Conservation (phyloP, 2,329 filamentous ascomycete genomes). For the Alternaria metachromatica region DNA sequence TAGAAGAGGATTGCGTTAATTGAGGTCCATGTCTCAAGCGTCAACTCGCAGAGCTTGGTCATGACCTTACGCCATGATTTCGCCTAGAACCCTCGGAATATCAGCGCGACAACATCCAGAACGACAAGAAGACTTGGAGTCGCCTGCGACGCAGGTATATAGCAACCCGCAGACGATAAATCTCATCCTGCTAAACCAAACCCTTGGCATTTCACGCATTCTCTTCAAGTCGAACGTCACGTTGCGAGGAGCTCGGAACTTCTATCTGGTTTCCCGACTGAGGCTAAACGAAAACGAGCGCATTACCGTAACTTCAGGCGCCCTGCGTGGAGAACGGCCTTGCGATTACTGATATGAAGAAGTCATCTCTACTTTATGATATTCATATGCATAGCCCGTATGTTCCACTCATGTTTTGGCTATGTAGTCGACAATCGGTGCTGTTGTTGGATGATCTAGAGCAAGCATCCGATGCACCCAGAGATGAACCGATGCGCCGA, state of each 20-base stretch:
- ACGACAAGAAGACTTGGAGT: too few species aligned
- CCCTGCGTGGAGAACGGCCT: fast-evolving
- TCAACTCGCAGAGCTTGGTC: too few species aligned
- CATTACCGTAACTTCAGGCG: not conserved
- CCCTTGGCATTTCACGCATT: not conserved
- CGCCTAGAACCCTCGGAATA: too few species aligned
- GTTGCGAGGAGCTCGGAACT: not conserved
- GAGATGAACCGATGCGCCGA: not conserved
- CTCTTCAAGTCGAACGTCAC: not conserved
- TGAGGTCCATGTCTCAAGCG: too few species aligned
- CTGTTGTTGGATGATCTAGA: too few species aligned
- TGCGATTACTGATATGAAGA: not conserved
- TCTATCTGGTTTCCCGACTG: not conserved
- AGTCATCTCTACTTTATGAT: not conserved
- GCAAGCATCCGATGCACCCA: too few species aligned
- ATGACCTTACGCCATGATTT: too few species aligned
- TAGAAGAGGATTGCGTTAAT: too few species aligned
- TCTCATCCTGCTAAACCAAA: not conserved
- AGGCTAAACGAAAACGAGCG: not conserved
- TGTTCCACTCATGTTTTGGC: not conserved
- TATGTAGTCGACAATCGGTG: too few species aligned
- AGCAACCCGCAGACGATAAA: not conserved
- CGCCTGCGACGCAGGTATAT: not conserved
- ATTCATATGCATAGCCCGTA: not conserved
- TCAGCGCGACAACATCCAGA: too few species aligned